A percentile compares a stretch with the other conserved stretches of the same genome.
Conservation (phyloP, 768 basidiomycete species). For the Phanerochaete sordida region DNA sequence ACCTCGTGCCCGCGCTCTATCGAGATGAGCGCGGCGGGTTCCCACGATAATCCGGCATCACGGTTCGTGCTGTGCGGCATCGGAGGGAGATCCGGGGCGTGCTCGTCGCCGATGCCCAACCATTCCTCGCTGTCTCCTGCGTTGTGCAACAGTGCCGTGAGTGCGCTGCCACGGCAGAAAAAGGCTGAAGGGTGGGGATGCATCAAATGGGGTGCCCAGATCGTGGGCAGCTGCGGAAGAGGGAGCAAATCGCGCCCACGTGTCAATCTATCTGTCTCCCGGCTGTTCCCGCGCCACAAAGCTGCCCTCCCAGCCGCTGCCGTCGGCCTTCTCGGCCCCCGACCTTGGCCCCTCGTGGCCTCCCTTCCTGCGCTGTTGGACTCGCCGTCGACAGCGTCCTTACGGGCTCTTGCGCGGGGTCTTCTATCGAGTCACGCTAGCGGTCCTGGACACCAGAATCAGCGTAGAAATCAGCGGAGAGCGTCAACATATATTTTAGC, state of each 20-base stretch:
- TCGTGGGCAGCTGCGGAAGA: not conserved
- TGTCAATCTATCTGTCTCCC: not conserved
- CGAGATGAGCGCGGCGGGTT: too few species aligned
- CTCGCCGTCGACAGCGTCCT: too few species aligned
- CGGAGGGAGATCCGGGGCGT: not conserved
- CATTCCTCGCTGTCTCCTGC: not conserved
- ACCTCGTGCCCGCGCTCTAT: not conserved
- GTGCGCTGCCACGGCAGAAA: not conserved
- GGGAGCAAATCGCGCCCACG: conserved; percentile 10
- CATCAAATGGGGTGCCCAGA: not conserved
- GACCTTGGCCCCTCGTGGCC: too few species aligned
- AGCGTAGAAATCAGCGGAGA: too few species aligned
- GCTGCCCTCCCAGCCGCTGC: not conserved
- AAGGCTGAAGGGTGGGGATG: not conserved
- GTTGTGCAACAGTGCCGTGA: not conserved
- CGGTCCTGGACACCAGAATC: too few species aligned
- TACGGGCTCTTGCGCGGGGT: too few species aligned
- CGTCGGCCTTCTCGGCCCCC: too few species aligned
- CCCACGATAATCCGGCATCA: not conserved
- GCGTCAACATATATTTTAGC: too few species aligned
- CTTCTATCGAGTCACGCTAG: too few species aligned
- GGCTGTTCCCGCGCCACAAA: conserved; percentile 4
- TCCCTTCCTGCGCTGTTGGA: too few species aligned
- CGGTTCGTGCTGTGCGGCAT: not conserved
- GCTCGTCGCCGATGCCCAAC: not conserved